Evolutionary conservation across 2,329 filamentous ascomycete genomes (phyloP).

Genomic region (Colletotrichum agaves): DNA sequence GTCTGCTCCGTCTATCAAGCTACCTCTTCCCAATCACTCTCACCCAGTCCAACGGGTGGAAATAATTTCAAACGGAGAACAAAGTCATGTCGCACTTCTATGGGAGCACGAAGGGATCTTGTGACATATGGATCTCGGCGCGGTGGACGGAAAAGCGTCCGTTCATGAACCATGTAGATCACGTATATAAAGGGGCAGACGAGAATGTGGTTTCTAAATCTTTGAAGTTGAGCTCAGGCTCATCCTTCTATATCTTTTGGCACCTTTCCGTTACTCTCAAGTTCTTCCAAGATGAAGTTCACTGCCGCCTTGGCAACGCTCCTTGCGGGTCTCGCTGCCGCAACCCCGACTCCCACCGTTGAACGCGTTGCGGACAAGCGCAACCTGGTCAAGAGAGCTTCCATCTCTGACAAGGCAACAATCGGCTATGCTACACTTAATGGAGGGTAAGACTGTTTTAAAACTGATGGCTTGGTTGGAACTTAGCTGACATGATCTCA

Average conservation of each 20-base stretch:
- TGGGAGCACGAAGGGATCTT: background rate
- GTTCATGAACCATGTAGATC: background rate
- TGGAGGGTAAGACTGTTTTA: slow-evolving; percentile 41
- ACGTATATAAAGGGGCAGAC: slow-evolving; percentile 15
- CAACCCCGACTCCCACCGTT: slow-evolving; percentile 37
- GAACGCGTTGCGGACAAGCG: slow-evolving; percentile 15
- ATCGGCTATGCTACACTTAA: slow-evolving; percentile 59
- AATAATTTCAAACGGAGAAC: background rate
- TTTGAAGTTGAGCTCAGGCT: background rate
- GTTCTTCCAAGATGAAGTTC: slow-evolving; percentile 29
- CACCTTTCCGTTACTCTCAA: background rate
- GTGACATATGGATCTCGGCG: background rate
- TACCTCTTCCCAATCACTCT: background rate
- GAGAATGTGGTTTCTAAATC: background rate
- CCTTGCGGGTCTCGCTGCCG: slow-evolving; percentile 28
- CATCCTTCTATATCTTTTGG: background rate
- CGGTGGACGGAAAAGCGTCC: background rate
- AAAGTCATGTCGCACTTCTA: background rate
- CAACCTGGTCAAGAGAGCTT: slow-evolving; percentile 38
- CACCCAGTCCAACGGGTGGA: background rate
- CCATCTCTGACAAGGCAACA: slow-evolving; percentile 40
- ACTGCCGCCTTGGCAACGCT: slow-evolving; percentile 23
- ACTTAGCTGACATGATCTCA: slow-evolving; percentile 32
- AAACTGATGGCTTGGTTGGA: background rate
- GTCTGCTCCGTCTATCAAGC: background rate